A percentile compares a stretch with the other conserved stretches of the same genome.
Evolutionary conservation across 1,284 basidiomycete species (phyloP).

Genomic region (Vanrija pseudolonga): DNA sequence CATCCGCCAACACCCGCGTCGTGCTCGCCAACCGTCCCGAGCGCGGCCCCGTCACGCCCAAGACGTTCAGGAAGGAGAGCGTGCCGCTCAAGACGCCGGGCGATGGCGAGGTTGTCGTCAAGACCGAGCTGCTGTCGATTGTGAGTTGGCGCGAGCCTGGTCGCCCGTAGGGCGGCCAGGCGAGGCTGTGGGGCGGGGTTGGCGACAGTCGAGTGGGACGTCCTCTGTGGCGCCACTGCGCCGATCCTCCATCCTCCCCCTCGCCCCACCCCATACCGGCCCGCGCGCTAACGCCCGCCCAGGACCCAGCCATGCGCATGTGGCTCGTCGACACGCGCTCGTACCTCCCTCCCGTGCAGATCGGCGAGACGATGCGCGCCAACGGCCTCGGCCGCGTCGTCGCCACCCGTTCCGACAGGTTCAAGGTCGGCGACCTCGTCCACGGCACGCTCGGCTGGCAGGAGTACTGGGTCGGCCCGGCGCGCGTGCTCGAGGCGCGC

Average conservation of each 20-base stretch:
- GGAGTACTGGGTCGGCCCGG: constrained; percentile 66
- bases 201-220: too few species aligned
- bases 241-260: too few species aligned
- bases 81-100: constrained; percentile 58
- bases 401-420: constrained; percentile 53
- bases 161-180: too few species aligned
- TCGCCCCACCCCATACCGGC: too few species aligned
- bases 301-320: constrained; percentile 79
- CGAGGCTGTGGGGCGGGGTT: too few species aligned
- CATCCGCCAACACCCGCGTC: constrained; percentile 56
- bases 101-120: constrained; percentile 63
- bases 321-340: constrained; percentile 68
- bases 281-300: background rate
- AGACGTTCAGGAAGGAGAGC: constrained; percentile 61
- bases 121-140: constrained; percentile 69
- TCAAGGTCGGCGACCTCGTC: constrained; percentile 63
- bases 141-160: constrained; percentile 24
- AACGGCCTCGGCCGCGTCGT: constrained; percentile 66
- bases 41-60: constrained; percentile 59
- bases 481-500: constrained; percentile 56
- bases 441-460: constrained; percentile 62
- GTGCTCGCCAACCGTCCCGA: constrained; percentile 68
- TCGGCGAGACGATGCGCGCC: constrained; percentile 77
- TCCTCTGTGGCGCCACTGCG: too few species aligned
- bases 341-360: constrained; percentile 61